Base-by-base conservation (phyloP, 2,329 filamentous ascomycete genomes). In the Tolypocladium cylindrosporum region DNA sequence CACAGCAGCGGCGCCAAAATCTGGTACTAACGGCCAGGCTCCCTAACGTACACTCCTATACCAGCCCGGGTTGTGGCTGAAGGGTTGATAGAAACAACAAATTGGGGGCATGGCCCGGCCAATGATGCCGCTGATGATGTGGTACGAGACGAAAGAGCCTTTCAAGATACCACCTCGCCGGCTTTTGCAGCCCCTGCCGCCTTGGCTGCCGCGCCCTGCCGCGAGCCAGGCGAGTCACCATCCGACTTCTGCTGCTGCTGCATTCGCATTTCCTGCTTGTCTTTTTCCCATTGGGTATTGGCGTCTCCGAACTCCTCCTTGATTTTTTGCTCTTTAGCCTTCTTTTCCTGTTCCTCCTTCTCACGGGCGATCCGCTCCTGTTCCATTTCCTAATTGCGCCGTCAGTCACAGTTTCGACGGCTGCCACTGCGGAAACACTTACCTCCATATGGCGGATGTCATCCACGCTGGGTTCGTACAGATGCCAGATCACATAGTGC, bases 401-500 rank as follows among this genome's bases (percentile, higher is more conserved):
- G 61, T 65, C 41, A 61, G 57, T 19, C 31, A 53, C 16, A 31
- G 19, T 14, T 4, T 51, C 11, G 5, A 10, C 41, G 41, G 11
- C 4, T 13, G 11, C 27, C 5, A 45, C 3, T 54, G 11, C 31
- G 43, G 4, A 36, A 1, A 8, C 14, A 67, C 76, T 60, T 72
- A 86, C 85, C 77, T 92, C 93, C 94, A 99, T 99, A 69, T 97
- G 94, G 60, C 89, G 87, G 62, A 97, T 90, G 68, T 99, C 94
- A 68, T 99, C 94, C 19, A 97, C 90, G 67, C 91, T 96, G n/a
- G 94, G 94, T 74, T 99, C 94, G 77, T 99, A 99, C 68, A 99
- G 80, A 86, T 99, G 94, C 94, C 94, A 99, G 63, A 99, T 97
- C 1, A 91, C 96, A 73, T 99, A 99, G 71, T 99, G 94, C 8